A percentile compares a stretch with the other conserved stretches of the same genome.
phyloP scores from a whole-genome alignment of 805 yeast species.

The Groenewaldozyma salmanticensis region DNA sequence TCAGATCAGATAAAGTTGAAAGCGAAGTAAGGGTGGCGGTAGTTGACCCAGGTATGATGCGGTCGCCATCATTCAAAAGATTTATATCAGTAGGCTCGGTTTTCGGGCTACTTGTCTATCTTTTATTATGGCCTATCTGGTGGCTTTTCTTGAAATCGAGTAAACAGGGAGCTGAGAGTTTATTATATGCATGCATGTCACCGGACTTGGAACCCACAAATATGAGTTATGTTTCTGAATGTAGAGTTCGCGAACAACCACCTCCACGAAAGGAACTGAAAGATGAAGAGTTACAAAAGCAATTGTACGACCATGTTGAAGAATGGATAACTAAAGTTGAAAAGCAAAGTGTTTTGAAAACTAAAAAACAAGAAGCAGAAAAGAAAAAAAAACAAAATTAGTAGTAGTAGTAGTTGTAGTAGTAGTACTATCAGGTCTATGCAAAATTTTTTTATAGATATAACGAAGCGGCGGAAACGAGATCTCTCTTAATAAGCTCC shows the following conservation, averaged over 20 bases:
- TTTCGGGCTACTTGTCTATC: constrained; percentile 49
- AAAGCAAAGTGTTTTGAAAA: constrained; percentile 56
- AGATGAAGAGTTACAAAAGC: constrained; percentile 50
- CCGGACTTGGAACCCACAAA: constrained; percentile 61
- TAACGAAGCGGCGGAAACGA: constrained; percentile 92
- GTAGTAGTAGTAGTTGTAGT: constrained; percentile 2
- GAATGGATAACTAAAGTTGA: constrained; percentile 51
- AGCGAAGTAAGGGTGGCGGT: constrained; percentile 59
- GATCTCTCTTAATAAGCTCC: constrained; percentile 85
- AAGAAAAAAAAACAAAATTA: background rate
- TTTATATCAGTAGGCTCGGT: constrained; percentile 68
- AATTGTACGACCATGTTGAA: constrained; percentile 43
- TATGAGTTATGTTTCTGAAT: constrained; percentile 66
- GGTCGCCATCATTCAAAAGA: constrained; percentile 79
- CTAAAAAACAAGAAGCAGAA: constrained; percentile 36
- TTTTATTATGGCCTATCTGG: constrained; percentile 69
- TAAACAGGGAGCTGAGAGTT: constrained; percentile 69
- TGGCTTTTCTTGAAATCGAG: constrained; percentile 74
- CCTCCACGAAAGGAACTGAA: constrained; percentile 55
- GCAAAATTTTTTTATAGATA: constrained; percentile 35
- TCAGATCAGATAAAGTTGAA: constrained; percentile 59
- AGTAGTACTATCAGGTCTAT: background rate
- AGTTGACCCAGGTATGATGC: constrained; percentile 88
- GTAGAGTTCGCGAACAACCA: constrained; percentile 35
- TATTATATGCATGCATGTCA: constrained; percentile 56